Percentiles rank a stretch among this genome's conserved stretches.
phyloP scores from a whole-genome alignment of 2,329 filamentous ascomycete genomes.

The Xylariales sp. region DNA sequence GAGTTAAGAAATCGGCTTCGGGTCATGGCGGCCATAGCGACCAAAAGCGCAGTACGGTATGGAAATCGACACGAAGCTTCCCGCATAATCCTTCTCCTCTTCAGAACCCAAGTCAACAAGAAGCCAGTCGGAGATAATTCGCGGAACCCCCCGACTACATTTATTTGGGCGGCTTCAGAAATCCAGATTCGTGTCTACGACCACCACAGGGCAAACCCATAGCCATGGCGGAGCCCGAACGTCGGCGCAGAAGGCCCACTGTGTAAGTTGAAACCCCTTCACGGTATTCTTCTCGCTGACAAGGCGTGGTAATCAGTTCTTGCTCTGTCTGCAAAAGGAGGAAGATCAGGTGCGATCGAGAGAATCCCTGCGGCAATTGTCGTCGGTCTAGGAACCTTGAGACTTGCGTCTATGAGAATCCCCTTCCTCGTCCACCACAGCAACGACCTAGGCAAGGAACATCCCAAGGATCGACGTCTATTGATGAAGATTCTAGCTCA shows the following conservation, averaged over 20 bases:
- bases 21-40: too few relatives aligned
- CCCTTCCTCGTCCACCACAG: conserved; percentile 14
- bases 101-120: too few relatives aligned
- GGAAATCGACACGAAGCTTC: neutral
- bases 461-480: neutral
- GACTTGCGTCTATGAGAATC: conserved; percentile 41
- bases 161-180: too few relatives aligned
- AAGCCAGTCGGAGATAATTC: too few relatives aligned
- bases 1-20: too few relatives aligned
- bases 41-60: too few relatives aligned
- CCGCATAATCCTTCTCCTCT: too few relatives aligned
- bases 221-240: neutral
- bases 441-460: conserved; percentile 5
- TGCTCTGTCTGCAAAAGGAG: conserved; percentile 48
- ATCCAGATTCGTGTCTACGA: too few relatives aligned
- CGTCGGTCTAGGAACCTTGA: conserved; percentile 45
- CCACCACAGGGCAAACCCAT: neutral
- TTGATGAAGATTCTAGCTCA: neutral
- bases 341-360: conserved; percentile 57
- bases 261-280: neutral
- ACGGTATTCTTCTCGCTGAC: neutral
- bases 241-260: neutral
- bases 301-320: neutral
- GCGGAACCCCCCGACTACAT: too few relatives aligned
- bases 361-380: conserved; percentile 54